Conservation (phyloP, 805 yeast species). For the Cyberlindnera euphorbiae region DNA sequence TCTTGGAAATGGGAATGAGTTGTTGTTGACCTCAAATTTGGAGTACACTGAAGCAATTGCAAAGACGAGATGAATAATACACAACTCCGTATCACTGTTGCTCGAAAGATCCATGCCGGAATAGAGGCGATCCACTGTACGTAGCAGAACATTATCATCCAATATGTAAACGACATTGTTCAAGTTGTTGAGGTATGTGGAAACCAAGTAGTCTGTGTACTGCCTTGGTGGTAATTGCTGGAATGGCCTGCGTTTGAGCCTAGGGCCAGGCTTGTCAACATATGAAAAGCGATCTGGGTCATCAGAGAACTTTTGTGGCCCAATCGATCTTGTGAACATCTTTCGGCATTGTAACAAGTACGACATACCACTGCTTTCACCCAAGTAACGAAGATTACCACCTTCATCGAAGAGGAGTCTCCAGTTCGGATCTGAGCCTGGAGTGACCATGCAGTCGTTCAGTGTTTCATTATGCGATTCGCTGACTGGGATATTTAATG, state of each 20-base stretch:
- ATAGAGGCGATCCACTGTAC: constrained; percentile 29
- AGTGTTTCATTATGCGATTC: constrained; percentile 14
- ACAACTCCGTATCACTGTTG: constrained; percentile 25
- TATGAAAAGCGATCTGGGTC: constrained; percentile 35
- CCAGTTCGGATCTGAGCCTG: constrained; percentile 18
- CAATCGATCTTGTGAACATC: constrained; percentile 30
- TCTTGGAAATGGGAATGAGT: constrained; percentile 24
- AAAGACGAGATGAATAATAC: constrained; percentile 35
- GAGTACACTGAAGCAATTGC: constrained; percentile 40
- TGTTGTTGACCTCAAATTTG: constrained; percentile 23
- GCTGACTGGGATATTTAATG: constrained; percentile 12
- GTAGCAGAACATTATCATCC: constrained; percentile 31
- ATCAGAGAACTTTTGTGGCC: constrained; percentile 32
- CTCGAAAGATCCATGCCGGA: constrained; percentile 23
- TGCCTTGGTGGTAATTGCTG: constrained; percentile 28
- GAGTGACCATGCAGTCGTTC: constrained; percentile 11
- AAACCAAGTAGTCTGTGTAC: constrained; percentile 29
- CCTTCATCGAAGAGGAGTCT: constrained; percentile 29
- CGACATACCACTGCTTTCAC: constrained; percentile 39
- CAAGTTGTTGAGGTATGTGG: constrained; percentile 33
- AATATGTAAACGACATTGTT: constrained; percentile 37
- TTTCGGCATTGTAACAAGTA: constrained; percentile 37
- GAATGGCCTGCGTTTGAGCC: constrained; percentile 16
- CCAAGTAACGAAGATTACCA: constrained; percentile 35
- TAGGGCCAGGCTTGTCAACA: constrained; percentile 27